Evolutionary conservation across 768 basidiomycete genomes (phyloP), one percentile per base, ranked within the genome.

Genomic region (Sistotremastrum niveocremeum): DNA sequence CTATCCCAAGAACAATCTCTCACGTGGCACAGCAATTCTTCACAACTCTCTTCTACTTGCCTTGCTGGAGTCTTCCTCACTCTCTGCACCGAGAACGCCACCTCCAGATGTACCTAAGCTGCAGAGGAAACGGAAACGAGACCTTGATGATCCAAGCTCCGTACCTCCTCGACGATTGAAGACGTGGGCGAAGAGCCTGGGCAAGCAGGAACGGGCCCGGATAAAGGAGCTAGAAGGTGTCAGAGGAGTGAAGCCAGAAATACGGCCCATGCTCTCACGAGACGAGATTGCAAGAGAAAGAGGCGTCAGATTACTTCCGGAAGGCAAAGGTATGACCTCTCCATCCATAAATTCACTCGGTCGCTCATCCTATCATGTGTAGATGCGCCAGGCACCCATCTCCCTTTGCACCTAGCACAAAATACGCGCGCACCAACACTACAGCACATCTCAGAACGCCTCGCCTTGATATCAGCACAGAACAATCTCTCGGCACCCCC

Each of bases 31-130:
- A 39, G 10, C 50, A 81, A 81, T 86, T 31, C 84, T 87, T 2
- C 86, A 89, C 57, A 89, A 89, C 60, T 78, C 85, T 7, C 69
- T 89, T 33, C 78, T 89, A 34, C 86, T 88, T 32, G 85, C 85
- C 2, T 62, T 89, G 10, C 84, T 88, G 51, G 84, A 85, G 60
- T 81, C 81, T 28, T 83, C 84, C 2, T 75, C 76, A 0, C 76
- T 81, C 52, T 76, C 79, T 52, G 73, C 81, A 37, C 76, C 76
- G 2, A 73, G 74, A 0, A 77, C 82, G 1, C 76, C 79, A 6
- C 80, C 82, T 1, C 71, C 72, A n/a, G 65, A 79, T 36, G 57
- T 66, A 1, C 72, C 80, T 6, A 82, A 81, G 53, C 72, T 70
- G 5, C 74, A 69, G 5, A 69, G 77, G 8, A 66, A 73, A 7